Percentiles rank a stretch among this genome's conserved stretches.
Evolutionary conservation across 2,329 filamentous ascomycete genomes (phyloP).

Genomic region (Trichoderma atroviride): DNA sequence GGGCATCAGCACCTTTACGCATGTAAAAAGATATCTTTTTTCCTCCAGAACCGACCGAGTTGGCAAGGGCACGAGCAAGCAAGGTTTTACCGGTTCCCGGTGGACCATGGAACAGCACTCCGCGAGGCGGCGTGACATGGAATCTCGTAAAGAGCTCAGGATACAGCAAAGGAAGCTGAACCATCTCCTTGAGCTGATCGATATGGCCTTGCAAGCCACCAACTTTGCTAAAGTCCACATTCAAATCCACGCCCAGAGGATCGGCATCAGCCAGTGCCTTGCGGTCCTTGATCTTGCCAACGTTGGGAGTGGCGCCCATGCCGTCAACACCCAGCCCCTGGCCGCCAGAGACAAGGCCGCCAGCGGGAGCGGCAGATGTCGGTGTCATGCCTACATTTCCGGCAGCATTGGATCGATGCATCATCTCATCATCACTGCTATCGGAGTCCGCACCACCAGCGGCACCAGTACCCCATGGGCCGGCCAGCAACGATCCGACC

Average conservation of each 20-base stretch:
- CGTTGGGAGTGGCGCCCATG: conserved; percentile 66
- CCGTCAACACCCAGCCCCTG: conserved; percentile 48
- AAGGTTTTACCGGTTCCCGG: conserved; percentile 97
- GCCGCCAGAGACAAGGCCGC: conserved; percentile 48
- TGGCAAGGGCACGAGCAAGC: conserved; percentile 89
- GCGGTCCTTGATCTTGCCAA: conserved; percentile 91
- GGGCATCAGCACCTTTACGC: conserved; percentile 95
- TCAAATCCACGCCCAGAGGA: conserved; percentile 88
- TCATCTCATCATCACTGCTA: conserved; percentile 91
- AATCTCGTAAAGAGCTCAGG: conserved; percentile 91
- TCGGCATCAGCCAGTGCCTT: conserved; percentile 92
- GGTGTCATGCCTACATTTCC: conserved; percentile 67
- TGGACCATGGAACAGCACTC: conserved; percentile 94
- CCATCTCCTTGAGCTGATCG: conserved; percentile 98
- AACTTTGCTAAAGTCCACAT: conserved; percentile 91
- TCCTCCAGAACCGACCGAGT: conserved; percentile 84
- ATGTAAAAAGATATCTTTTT: conserved; percentile 99
- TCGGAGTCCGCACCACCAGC: conserved; percentile 86
- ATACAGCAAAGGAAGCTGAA: conserved; percentile 89
- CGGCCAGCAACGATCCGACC: conserved; percentile 69
- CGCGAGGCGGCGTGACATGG: conserved; percentile 89
- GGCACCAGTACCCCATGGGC: conserved; percentile 73
- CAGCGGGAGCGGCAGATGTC: conserved; percentile 52
- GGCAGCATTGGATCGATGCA: conserved; percentile 58
- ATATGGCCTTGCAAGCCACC: conserved; percentile 93